Evolutionary conservation across 169 alveolate species (phyloP), one percentile per base, ranked within the genome.

Genomic region (Eimeria praecox): DNA sequence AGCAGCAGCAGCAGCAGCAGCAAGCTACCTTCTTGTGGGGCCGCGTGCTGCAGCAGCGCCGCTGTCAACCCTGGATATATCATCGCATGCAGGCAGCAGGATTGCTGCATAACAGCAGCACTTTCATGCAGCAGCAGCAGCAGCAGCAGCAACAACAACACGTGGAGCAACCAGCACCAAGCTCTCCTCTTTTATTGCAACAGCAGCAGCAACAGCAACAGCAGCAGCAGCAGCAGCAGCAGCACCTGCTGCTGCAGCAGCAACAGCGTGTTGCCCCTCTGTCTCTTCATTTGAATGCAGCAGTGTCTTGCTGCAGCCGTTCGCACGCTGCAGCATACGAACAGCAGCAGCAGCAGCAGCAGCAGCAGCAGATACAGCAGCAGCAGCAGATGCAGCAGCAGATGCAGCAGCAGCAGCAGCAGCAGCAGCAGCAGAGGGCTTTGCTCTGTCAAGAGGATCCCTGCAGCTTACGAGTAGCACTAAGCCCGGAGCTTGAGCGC

Each of bases 41-140:
- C 2, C 56, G 89, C 44, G 64, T 78, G 89, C 64, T 78, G 89
- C 89, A 78, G 89, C 89, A 78, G 89, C 89, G 64, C 30, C 89
- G 64, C 89, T 78, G 89, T 33, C 89, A 78, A 27, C 64, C 89
- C 2, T 78, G 89, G 89, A 78, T 38, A 42, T 56, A 78, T 30
- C 89, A 78, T 38, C 59, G 64, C 38, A 78, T 42, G 56, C 66
- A 78, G 89, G 44, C 66, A 20, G 64, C 56, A 20, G 66, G 89
- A 8, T 33, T 78, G 56, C 66, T 44, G 56, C 89, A 33, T 27
- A 49, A 9, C 66, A 78, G 89, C 89, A 78, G 89, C 64, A 78
- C 64, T 33, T 3, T 38, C 38, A 3, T 44, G 38, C 59, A 6
- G 59, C 59, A 52, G 59, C 59, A 52, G 59, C 59, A 52, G 14